A percentile compares a stretch with the other conserved stretches of the same genome.
These are phyloP conservation scores for Trichosanthes cucumerina DNA, from an alignment of 306 rosid genomes.

Conservation along the genomic window DNA sequence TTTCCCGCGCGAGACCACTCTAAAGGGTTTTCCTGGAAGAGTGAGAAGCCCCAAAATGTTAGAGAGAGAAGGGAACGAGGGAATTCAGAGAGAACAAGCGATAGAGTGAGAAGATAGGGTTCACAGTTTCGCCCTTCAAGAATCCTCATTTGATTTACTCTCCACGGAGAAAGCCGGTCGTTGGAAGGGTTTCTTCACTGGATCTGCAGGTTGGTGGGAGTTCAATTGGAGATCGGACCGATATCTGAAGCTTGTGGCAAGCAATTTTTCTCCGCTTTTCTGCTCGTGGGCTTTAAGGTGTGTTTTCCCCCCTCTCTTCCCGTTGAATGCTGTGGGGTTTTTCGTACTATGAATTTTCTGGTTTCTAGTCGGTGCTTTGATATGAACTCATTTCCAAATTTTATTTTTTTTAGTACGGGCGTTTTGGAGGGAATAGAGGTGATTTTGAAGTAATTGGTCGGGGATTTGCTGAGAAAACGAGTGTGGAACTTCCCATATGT, in stretches of 20 bases:
- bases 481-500: background rate
- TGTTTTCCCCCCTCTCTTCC: background rate
- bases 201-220: constrained; percentile 17
- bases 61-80: constrained; percentile 17
- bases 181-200: background rate
- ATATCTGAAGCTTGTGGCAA: constrained; percentile 7
- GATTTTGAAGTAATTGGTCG: background rate
- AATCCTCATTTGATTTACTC: background rate
- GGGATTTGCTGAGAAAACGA: background rate
- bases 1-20: constrained; percentile 38
- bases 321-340: background rate
- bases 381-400: background rate
- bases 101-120: constrained; percentile 16
- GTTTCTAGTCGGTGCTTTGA: background rate
- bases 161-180: constrained; percentile 10
- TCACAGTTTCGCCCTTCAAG: constrained; percentile 2
- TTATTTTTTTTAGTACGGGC: background rate
- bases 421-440: background rate
- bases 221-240: constrained; percentile 10
- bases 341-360: background rate
- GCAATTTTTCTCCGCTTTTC: background rate
- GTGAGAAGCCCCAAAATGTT: constrained; percentile 13
- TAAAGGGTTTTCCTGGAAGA: constrained; percentile 13
- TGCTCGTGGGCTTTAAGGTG: background rate
- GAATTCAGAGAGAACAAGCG: constrained; percentile 11